phyloP scores from a whole-genome alignment of 2,329 filamentous ascomycete species.

The Aspergillus niger region DNA sequence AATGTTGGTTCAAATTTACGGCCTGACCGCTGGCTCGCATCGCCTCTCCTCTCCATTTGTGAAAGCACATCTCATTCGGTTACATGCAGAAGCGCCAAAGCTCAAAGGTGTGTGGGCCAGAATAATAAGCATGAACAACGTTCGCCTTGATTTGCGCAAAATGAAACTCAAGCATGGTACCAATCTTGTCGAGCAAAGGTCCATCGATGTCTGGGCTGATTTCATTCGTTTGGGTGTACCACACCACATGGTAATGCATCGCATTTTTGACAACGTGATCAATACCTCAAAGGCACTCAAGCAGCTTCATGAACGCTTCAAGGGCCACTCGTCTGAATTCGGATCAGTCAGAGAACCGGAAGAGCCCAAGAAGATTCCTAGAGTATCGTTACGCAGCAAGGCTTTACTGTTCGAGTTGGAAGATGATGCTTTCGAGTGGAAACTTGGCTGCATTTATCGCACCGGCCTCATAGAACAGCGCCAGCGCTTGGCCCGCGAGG shows the following conservation, averaged over 20 bases:
- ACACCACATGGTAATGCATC: slow-evolving; percentile 85
- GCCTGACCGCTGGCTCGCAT: slow-evolving; percentile 78
- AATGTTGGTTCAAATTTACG: slow-evolving; percentile 86
- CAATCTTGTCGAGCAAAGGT: slow-evolving; percentile 69
- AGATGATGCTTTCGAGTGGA: slow-evolving; percentile 97
- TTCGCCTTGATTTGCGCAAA: slow-evolving; percentile 78
- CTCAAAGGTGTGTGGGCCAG: slow-evolving; percentile 84
- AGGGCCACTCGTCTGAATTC: slow-evolving; percentile 83
- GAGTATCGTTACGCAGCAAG: slow-evolving; percentile 77
- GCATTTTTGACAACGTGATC: slow-evolving; percentile 88
- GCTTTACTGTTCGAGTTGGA: slow-evolving; percentile 89
- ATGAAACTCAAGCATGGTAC: slow-evolving; percentile 68
- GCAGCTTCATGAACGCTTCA: slow-evolving; percentile 91
- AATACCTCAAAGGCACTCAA: slow-evolving; percentile 84
- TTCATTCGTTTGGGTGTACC: slow-evolving; percentile 86
- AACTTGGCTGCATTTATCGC: slow-evolving; percentile 89
- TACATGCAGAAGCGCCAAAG: slow-evolving; percentile 85
- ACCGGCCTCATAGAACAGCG: slow-evolving; percentile 85
- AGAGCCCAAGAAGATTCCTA: slow-evolving; percentile 81
- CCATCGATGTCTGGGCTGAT: slow-evolving; percentile 81
- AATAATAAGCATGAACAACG: slow-evolving; percentile 77
- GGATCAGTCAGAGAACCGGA: slow-evolving; percentile 83
- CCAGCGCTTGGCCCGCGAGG: slow-evolving; percentile 84
- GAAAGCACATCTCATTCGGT: slow-evolving; percentile 72
- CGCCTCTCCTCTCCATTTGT: slow-evolving; percentile 85